These are phyloP conservation scores for Flaveria brownii DNA, from an alignment of 129 eudicot species.

Conservation along the genomic window DNA sequence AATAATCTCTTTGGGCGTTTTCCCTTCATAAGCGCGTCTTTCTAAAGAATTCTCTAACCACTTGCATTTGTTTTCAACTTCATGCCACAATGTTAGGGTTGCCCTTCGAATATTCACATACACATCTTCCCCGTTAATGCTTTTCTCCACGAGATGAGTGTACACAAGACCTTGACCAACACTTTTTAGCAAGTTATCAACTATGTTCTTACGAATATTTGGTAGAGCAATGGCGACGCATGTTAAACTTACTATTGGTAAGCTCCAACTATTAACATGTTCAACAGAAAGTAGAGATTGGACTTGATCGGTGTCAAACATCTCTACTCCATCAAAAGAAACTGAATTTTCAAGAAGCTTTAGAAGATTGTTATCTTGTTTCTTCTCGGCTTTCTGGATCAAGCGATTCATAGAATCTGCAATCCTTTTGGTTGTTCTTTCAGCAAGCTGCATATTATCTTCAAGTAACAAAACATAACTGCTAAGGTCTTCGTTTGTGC, in stretches of 20 bases:
- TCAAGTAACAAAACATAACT: background rate
- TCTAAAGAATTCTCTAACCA: background rate
- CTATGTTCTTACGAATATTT: background rate
- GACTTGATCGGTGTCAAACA: background rate
- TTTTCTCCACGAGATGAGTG: constrained; percentile 7
- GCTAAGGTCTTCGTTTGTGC: background rate
- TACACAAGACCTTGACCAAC: constrained; percentile 8
- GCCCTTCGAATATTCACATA: background rate
- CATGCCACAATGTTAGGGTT: background rate
- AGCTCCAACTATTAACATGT: constrained; percentile 3
- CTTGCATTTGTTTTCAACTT: background rate
- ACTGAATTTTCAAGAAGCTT: background rate
- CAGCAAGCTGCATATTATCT: background rate
- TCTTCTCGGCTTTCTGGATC: background rate
- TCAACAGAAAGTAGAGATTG: background rate
- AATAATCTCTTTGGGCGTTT: background rate
- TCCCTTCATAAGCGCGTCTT: background rate
- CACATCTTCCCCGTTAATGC: background rate
- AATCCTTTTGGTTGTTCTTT: background rate
- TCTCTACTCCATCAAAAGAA: background rate
- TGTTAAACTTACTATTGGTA: constrained; percentile 18
- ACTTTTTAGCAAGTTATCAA: background rate
- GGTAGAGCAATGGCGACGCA: background rate
- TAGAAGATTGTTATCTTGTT: background rate
- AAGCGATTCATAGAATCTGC: background rate